Conservation (phyloP, 768 basidiomycete species). For the Agaricus subrufescens region DNA sequence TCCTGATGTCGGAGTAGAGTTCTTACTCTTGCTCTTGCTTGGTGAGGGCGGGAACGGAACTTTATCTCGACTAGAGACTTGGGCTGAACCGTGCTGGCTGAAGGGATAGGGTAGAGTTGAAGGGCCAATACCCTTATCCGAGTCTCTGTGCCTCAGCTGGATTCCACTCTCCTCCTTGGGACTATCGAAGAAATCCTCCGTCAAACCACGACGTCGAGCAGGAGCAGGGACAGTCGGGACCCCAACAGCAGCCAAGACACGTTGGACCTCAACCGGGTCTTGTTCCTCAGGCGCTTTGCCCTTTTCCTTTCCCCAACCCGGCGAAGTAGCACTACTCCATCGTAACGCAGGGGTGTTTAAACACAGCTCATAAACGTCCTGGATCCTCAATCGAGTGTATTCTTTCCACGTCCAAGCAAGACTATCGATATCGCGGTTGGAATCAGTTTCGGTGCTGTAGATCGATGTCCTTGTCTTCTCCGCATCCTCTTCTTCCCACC, state of each 20-base stretch:
- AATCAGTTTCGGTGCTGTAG: slow-evolving; percentile 11
- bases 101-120: slow-evolving; percentile 70
- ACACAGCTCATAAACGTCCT: slow-evolving; percentile 83
- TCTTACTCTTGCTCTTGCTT: slow-evolving; percentile 18
- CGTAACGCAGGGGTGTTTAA: slow-evolving; percentile 27
- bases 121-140: slow-evolving; percentile 8
- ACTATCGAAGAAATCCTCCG: slow-evolving; percentile 61
- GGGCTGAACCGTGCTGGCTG: slow-evolving; percentile 48
- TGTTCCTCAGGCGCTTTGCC: slow-evolving; percentile 16
- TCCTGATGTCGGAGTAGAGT: slow-evolving; percentile 14
- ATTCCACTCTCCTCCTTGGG: slow-evolving; percentile 27
- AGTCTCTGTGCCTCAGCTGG: slow-evolving; percentile 7
- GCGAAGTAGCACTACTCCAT: slow-evolving; percentile 12
- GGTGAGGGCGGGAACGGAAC: slow-evolving; percentile 78
- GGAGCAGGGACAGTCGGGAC: slow-evolving; percentile 46
- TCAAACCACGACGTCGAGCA: slow-evolving; percentile 53
- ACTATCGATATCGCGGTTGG: slow-evolving; percentile 31
- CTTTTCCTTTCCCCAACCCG: slow-evolving; percentile 20
- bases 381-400: slow-evolving; percentile 62
- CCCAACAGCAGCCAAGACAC: slow-evolving; percentile 56
- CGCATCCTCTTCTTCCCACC: slow-evolving; percentile 75
- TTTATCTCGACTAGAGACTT: slow-evolving; percentile 47
- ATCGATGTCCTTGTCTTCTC: slow-evolving; percentile 16
- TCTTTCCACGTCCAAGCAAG: slow-evolving; percentile 82
- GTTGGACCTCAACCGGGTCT: slow-evolving; percentile 31